Base-by-base conservation (phyloP, 73 alveolate genomes). In the Durusdinium trenchii region DNA sequence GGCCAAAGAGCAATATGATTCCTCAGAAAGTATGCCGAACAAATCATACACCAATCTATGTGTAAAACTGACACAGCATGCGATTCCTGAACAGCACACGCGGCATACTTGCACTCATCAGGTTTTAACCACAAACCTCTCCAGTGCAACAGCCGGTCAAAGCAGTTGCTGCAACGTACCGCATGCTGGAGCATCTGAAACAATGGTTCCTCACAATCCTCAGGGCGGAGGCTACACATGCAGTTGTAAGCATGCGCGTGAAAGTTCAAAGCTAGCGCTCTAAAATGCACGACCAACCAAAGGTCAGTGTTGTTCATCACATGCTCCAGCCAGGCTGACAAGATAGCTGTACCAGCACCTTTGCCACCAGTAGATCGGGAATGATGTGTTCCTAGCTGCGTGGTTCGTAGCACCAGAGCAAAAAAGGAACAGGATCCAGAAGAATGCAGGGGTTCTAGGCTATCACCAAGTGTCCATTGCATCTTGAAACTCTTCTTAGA, bases 401-500 rank as follows among this genome's bases (percentile, higher is more conserved):
- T n/a, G n/a, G n/a, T n/a, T n/a, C n/a, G n/a, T n/a, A n/a, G n/a
- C n/a, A n/a, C n/a, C n/a, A n/a, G n/a, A n/a, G n/a, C n/a, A n/a
- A n/a, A 81, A 28, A n/a, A n/a, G 2, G 91, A n/a, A 46, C 35
- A 45, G 6, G 91, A 45, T 35, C 91, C 91, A 12, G 67, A 42
- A 42, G 67, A 23, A 36, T 67, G 18, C 0, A 67, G 28, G 20
- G 46, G 10, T 6, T 51, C 0, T 0, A 67, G 50, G 48, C 32
- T 18, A 43, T 26, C 18, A 6, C 26, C 71, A 50, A 85, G 95
- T 4, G 1, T 85, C 95, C 30, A 14, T 36, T 30, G 40, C 95
- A 85, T 85, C 60, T 85, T 85, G 95, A 85, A 85, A 36, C 38
- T 79, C 9, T 42, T n/a, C 20, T 36, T n/a, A 26, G 60, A 85